Conservation (phyloP, 192 early-diverging fungal genomes). For the Obelidium mucronatum region DNA sequence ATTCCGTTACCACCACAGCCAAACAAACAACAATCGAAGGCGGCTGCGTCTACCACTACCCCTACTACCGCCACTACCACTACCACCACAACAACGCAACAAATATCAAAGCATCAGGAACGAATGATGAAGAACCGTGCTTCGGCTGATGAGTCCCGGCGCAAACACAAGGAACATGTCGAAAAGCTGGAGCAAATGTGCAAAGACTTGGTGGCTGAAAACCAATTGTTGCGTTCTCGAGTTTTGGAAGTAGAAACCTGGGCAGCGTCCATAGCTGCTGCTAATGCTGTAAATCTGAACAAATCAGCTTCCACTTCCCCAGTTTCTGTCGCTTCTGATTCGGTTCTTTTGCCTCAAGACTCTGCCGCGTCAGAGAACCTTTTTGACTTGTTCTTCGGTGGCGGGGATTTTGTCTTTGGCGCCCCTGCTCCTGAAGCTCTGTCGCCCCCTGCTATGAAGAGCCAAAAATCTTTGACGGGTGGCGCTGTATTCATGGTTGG, state of each 20-base stretch:
- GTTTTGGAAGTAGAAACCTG: slow-evolving; percentile 41
- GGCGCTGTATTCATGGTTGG: slow-evolving; percentile 40
- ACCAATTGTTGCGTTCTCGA: slow-evolving; percentile 53
- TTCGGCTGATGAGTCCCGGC: slow-evolving; percentile 84
- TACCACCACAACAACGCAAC: slow-evolving; percentile 35
- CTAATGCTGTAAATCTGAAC: background rate
- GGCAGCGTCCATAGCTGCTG: slow-evolving; percentile 7
- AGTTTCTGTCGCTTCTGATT: background rate
- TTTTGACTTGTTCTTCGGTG: slow-evolving; percentile 18
- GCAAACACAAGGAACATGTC: slow-evolving; percentile 89
- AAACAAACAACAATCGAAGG: background rate
- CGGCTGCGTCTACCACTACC: no score
- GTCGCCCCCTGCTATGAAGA: background rate
- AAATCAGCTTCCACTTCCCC: background rate
- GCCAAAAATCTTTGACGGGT: background rate
- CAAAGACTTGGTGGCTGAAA: slow-evolving; percentile 58
- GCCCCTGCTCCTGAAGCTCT: background rate
- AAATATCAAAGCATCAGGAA: slow-evolving; percentile 79
- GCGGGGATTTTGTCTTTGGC: background rate
- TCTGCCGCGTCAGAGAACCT: background rate
- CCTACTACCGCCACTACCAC: slow-evolving; percentile 1
- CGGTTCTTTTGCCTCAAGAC: background rate
- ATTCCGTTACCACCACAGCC: background rate
- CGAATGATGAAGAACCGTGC: slow-evolving; percentile 93
- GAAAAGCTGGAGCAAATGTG: slow-evolving; percentile 67